These are phyloP conservation scores for Saprolegnia diclina DNA, from an alignment of 352 stramenopile species.

Conservation along the genomic window DNA sequence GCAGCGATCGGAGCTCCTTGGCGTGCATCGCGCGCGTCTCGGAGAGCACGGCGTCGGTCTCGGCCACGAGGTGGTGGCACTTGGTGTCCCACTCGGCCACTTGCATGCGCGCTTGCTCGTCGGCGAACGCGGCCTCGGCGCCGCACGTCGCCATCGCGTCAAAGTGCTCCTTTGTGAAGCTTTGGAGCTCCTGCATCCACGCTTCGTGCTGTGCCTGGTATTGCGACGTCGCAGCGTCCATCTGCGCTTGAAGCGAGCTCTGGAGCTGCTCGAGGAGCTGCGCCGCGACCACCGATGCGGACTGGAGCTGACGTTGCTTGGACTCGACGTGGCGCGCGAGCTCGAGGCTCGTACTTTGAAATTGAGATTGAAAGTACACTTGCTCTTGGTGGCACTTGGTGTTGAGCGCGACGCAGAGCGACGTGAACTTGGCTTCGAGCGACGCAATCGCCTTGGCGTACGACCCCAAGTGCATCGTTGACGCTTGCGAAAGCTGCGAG, in stretches of 20 bases:
- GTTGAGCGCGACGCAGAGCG: conserved; percentile 18
- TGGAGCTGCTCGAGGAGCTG: conserved; percentile 8
- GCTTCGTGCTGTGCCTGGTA: background rate
- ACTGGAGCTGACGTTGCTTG: background rate
- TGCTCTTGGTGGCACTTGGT: conserved; percentile 17
- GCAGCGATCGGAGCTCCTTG: background rate
- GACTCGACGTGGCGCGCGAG: background rate
- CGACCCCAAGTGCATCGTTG: background rate
- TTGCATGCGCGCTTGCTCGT: conserved; percentile 19
- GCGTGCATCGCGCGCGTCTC: conserved; percentile 24
- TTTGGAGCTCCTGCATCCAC: conserved; percentile 14
- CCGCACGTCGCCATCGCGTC: background rate
- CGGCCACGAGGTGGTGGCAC: conserved; percentile 9
- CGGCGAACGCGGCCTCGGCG: conserved; percentile 15
- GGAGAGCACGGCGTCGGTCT: conserved; percentile 18
- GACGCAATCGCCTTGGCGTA: conserved; percentile 17
- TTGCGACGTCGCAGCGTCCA: background rate
- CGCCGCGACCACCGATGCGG: background rate
- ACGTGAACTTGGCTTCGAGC: conserved; percentile 16
- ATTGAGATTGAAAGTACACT: background rate
- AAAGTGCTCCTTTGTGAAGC: background rate
- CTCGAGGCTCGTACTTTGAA: background rate
- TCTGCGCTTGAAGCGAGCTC: background rate
- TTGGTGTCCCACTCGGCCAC: conserved; percentile 25
- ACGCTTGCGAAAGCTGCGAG: background rate